A percentile compares a stretch with the other conserved stretches of the same genome.
Conservation (phyloP, 2,329 filamentous ascomycete species). For the Zymoseptoria crescenta region DNA sequence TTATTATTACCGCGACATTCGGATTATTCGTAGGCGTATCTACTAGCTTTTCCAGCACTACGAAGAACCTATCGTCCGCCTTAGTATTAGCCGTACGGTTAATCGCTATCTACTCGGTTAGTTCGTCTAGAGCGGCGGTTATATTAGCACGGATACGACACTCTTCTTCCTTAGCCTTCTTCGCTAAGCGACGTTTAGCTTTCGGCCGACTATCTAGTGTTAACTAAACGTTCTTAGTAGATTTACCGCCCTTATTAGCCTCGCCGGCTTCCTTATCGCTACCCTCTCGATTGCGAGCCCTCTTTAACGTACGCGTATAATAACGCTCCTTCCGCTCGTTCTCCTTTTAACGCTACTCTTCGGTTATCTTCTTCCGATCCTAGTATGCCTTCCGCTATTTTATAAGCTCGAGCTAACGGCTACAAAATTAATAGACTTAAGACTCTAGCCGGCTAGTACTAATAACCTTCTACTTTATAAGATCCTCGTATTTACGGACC, state of each 20-base stretch:
- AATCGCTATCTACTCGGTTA: too few relatives aligned
- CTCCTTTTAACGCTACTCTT: not conserved
- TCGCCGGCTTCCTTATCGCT: not conserved
- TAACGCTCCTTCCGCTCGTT: not conserved
- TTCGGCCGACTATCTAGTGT: too few relatives aligned
- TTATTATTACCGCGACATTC: not conserved
- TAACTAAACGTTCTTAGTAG: too few relatives aligned
- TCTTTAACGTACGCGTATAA: not conserved
- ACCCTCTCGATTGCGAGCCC: not conserved
- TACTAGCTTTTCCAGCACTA: not conserved
- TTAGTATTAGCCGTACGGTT: not conserved
- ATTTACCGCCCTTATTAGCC: not conserved
- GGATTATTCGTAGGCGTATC: not conserved
- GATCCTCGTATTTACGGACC: not conserved
- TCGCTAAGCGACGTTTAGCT: too few relatives aligned
- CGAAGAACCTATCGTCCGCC: too few relatives aligned
- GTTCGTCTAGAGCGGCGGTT: too few relatives aligned
- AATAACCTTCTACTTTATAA: not conserved
- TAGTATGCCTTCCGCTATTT: not conserved
- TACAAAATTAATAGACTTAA: too few relatives aligned
- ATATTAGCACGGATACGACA: too few relatives aligned
- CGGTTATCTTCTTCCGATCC: not conserved
- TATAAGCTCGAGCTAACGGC: not conserved
- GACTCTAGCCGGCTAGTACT: not conserved
- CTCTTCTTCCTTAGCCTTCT: too few relatives aligned